Conservation (phyloP, 2,329 filamentous ascomycete genomes). For the Microdochium paspali region DNA sequence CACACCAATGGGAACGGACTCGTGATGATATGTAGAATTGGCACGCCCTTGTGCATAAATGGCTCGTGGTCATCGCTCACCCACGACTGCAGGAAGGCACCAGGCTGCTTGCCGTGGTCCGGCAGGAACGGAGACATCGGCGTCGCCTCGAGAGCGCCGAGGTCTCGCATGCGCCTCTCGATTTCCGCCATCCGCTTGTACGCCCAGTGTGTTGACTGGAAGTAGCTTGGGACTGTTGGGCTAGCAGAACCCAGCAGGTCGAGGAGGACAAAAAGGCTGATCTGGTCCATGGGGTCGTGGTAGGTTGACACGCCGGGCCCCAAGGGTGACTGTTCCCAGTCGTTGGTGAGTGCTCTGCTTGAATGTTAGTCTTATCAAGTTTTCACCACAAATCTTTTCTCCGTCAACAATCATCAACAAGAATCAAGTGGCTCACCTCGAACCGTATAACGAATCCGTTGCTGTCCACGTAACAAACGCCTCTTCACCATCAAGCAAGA, state of each 20-base stretch:
- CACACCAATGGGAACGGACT: conserved; percentile 62
- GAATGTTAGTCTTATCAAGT: conserved; percentile 3
- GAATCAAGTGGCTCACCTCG: conserved; percentile 37
- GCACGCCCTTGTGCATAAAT: conserved; percentile 65
- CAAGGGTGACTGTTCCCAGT: conserved; percentile 59
- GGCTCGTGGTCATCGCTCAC: conserved; percentile 71
- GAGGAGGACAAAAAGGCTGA: conserved; percentile 66
- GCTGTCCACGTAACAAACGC: conserved; percentile 66
- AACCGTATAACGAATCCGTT: conserved; percentile 68
- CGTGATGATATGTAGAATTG: conserved; percentile 68
- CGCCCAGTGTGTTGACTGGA: conserved; percentile 74
- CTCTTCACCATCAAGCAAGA: conserved; percentile 77
- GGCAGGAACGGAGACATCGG: conserved; percentile 40
- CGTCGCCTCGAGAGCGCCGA: conserved; percentile 38
- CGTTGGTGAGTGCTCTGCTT: conserved; percentile 52
- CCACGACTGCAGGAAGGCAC: conserved; percentile 20
- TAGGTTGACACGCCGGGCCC: conserved; percentile 62
- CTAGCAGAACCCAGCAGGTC: conserved; percentile 58
- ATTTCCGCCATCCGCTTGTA: conserved; percentile 57
- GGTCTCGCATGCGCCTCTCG: conserved; percentile 53
- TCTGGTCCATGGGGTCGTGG: conserved; percentile 59
- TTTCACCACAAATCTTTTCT: background rate
- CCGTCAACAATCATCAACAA: background rate
- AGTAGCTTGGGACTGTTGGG: conserved; percentile 61
- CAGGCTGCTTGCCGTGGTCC: conserved; percentile 37